phyloP scores from a whole-genome alignment of 2,329 filamentous ascomycete genomes.

The Dryadomyces quercus-mongolicae region DNA sequence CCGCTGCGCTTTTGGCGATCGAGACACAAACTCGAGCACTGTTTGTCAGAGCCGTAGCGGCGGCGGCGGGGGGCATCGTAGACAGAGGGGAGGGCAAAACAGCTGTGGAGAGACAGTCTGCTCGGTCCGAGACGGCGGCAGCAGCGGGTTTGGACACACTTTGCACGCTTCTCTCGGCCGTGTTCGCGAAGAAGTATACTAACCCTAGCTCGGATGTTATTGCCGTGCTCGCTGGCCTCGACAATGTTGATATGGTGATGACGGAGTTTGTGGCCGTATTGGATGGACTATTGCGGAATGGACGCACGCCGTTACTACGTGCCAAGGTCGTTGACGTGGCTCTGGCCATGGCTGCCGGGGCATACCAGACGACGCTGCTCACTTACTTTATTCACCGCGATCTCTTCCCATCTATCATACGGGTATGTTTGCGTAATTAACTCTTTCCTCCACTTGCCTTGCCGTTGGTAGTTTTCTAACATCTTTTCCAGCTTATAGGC shows the following conservation, averaged over 20 bases:
- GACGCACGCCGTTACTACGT: conserved; percentile 54
- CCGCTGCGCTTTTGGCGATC: conserved; percentile 63
- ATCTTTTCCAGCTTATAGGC: conserved; percentile 51
- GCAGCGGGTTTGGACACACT: conserved; percentile 51
- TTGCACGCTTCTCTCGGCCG: conserved; percentile 70
- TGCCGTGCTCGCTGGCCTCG: conserved; percentile 73
- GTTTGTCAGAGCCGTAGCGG: conserved; percentile 57
- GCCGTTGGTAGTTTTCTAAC: background rate
- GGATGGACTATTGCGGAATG: conserved; percentile 72
- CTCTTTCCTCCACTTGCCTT: background rate
- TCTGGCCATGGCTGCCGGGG: conserved; percentile 78
- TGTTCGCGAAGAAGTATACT: conserved; percentile 81
- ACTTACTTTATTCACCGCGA: conserved; percentile 94
- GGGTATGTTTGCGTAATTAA: conserved; percentile 39
- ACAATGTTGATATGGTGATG: conserved; percentile 77
- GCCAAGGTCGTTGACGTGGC: conserved; percentile 71
- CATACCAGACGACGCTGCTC: conserved; percentile 86
- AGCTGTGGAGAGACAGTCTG: background rate
- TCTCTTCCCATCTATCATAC: conserved; percentile 88
- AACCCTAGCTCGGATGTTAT: conserved; percentile 96
- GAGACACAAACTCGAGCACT: conserved; percentile 71
- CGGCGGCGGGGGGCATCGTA: conserved; percentile 20
- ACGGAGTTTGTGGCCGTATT: conserved; percentile 76
- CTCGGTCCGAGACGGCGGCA: background rate
- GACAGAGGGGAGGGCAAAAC: background rate